Evolutionary conservation across 2,329 filamentous ascomycete genomes (phyloP), one percentile per base, ranked within the genome.

Genomic region (Sporothrix curviconia): DNA sequence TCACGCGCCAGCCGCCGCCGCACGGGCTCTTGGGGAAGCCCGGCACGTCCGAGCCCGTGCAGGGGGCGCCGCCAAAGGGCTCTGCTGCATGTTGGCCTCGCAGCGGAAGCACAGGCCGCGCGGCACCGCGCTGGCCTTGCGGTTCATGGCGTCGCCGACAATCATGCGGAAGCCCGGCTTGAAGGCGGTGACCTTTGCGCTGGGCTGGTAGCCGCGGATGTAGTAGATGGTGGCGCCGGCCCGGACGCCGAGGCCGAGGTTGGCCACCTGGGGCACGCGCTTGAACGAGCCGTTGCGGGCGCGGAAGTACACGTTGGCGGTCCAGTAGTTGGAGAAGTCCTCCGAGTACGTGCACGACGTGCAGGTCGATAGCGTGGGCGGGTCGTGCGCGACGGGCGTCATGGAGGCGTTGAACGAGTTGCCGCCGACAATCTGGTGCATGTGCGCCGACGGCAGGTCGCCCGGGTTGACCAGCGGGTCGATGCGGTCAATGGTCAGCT

Each of bases 81-180:
- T 58, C 49, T 42, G 42, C 47, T 40, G 50, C 56, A 47, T 53
- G 49, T 51, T 28, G 69, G 43, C 72, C 60, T 63, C 61, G 60
- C 63, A 64, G 34, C 64, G 64, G 63, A 64, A 66, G 62, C 64
- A 66, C 32, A 65, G 62, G 32, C 63, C 62, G 32, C 60, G 62
- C 36, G 63, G 61, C 52, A 64, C 61, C 11, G 22, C 47, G 37
- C 39, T 47, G 34, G 58, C 63, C 61, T 74, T 69, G 24, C 69
- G 72, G 66, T 76, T 73, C 66, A 71, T 69, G 11, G 74, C 73
- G 62, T 72, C 68, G 60, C 74, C 74, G 30, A 73, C 73, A 56
- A 76, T 68, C 74, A 76, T 76, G 56, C 74, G 73, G 72, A 76
- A 76, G 57, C 74, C 74, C 59, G 70, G 69, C 67, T 70, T 70